Base-by-base conservation (phyloP, 257 asterid species). In the Plantago ovata region DNA sequence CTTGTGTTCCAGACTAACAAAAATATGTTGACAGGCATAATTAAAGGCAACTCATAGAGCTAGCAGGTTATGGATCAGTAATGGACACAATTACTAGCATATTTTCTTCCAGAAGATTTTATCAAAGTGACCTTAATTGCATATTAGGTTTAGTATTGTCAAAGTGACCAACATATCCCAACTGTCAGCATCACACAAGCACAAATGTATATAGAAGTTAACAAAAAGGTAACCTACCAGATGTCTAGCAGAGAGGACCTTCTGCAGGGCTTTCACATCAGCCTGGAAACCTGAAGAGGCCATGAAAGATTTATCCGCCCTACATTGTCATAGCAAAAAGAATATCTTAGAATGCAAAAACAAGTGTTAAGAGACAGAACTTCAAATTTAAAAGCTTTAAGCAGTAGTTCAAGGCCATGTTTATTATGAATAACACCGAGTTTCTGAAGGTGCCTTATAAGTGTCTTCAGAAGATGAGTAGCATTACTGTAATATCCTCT, bases 231-330 rank as follows among this genome's bases (percentile, higher is more conserved):
- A n/a, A n/a, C 83, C 68, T 59, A 80, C 86, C 81, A 80, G 64
- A 77, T 80, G 86, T 64, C 80, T 76, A 49, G 86, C 83, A 21
- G 63, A 69, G 78, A 80, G 66, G 21, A 66, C 79, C 82, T 91
- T 91, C 72, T 91, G 98, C 80, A 91, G 75, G 67, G 98, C 96
- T 71, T 96, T 77, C 55, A 91, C 96, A 56, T 91, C 98, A 74
- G 98, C 98, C 74, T 91, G 98, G 77, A 91, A 91, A 44, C 96
- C 98, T 46, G 96, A 91, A 15, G 98, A 91, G 52, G 98, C 96
- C 95, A 91, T 75, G 72, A 87, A 77, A 10, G 95, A 73, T 70
- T 81, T 91, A 70, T 81, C 98, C 69, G 95, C 94, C 54, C 98
- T 91, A 68, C 61, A 76, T 69, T 65, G 57, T 58, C 61, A 21